phyloP scores from a whole-genome alignment of 2,329 filamentous ascomycete species.

The Chrysoporthe puriensis region DNA sequence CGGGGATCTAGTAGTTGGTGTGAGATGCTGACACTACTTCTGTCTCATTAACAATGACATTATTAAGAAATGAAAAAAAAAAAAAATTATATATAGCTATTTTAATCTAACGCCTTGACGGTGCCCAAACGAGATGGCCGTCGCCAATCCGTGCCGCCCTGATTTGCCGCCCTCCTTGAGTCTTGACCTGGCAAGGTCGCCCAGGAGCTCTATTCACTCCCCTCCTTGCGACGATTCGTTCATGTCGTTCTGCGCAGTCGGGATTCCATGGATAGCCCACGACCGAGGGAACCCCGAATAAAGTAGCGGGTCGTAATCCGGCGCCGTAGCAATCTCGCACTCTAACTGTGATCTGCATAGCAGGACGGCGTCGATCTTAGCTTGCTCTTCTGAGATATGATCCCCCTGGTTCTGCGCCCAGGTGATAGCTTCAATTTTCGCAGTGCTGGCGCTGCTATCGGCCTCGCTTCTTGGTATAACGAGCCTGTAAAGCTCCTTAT shows the following conservation, averaged over 20 bases:
- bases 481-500: constrained; percentile 17
- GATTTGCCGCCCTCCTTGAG: neutral
- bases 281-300: neutral
- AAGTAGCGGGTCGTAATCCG: neutral
- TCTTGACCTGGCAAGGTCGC: neutral
- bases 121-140: neutral
- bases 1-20: too few relatives aligned
- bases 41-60: too few relatives aligned
- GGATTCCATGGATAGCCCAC: too few relatives aligned
- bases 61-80: too few relatives aligned
- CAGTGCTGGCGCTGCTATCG: neutral
- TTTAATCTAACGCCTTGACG: too few relatives aligned
- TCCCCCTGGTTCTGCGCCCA: constrained; percentile 2
- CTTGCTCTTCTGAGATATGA: constrained; percentile 7
- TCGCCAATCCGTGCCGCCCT: neutral
- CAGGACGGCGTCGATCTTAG: constrained; percentile 12
- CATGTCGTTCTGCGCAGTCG: neutral
- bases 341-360: constrained; percentile 8
- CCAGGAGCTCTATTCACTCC: neutral
- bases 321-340: constrained; percentile 15
- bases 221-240: neutral
- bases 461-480: neutral
- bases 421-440: constrained; percentile 5
- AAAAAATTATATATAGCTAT: too few relatives aligned
- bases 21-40: too few relatives aligned